Evolutionary conservation across 768 basidiomycete species (phyloP), one percentile per base, ranked within the genome.

Genomic region (Leccinum ochraceum): DNA sequence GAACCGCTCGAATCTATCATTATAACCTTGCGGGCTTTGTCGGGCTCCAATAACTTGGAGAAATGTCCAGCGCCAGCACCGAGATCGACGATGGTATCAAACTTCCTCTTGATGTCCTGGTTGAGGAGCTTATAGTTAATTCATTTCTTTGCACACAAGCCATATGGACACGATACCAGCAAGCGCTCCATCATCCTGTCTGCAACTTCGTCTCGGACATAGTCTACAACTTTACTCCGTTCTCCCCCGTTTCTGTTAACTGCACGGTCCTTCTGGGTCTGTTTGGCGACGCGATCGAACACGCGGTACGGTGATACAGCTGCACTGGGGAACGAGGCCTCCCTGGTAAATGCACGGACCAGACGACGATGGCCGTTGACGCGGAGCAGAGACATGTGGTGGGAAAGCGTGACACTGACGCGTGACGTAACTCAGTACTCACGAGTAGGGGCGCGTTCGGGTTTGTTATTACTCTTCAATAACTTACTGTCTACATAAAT

Each of bases 51-150:
- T 34, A 96, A 78, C 70, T 89, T 93, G 6, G 94, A 84, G 67
- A 99, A 89, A 76, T 95, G 95, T 1, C 97, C 97, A 3, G 97
- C 81, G 11, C 96, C 95, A 30, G 94, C 87, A 1, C 94, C 93
- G 28, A 98, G 77, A 76, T 99, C 97, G 17, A 98, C 76, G 22
- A 99, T 79, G 2, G 85, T 80, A 53, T 80, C 77, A 68, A 95
- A 97, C 36, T 84, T 88, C 49, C 88, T 83, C 75, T 92, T 95
- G 65, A 99, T 90, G 73, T 99, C 96, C 96, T 98, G 68, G 28
- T 26, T 20, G 37, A 37, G 20, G 53, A 10, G 5, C 24, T 42
- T 10, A 4, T n/a, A 50, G 52, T 66, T 48, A 61, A 59, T 48
- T 46, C 53, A 26, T 52, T 34, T 32, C 20, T 28, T 22, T 26